These are phyloP conservation scores for Limonomyces culmigenus DNA, from an alignment of 1,284 basidiomycete genomes.

Conservation along the genomic window DNA sequence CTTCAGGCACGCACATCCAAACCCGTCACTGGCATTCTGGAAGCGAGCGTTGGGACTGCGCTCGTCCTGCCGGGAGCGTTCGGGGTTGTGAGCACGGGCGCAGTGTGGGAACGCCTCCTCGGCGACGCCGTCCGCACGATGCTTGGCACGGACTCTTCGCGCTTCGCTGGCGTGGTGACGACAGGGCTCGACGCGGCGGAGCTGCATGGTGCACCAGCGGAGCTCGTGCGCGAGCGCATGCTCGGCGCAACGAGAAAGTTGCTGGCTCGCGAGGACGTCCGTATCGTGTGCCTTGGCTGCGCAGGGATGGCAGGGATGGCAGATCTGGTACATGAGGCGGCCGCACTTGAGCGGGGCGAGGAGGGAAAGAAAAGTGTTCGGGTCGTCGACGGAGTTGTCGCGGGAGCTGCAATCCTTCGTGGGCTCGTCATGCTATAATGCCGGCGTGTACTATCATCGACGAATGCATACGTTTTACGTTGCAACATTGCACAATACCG, in stretches of 20 bases:
- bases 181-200: not conserved
- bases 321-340: not conserved
- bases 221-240: not conserved
- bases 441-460: too few species aligned
- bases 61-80: not conserved
- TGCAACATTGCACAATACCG: too few species aligned
- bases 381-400: not conserved
- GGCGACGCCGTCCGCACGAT: not conserved
- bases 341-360: not conserved
- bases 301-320: not conserved
- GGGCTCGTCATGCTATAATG: too few species aligned
- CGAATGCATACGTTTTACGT: too few species aligned
- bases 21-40: constrained; percentile 20
- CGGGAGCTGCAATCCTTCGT: not conserved
- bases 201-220: not conserved
- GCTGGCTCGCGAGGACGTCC: not conserved
- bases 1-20: constrained; percentile 17
- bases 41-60: not conserved
- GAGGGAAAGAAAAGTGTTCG: not conserved
- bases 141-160: not conserved
- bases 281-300: not conserved
- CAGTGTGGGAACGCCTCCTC: not conserved
- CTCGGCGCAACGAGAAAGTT: not conserved
- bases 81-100: not conserved
- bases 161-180: not conserved